Conservation (phyloP, 225 moss, liverwort and hornwort genomes). For the Polytrichum commune region DNA sequence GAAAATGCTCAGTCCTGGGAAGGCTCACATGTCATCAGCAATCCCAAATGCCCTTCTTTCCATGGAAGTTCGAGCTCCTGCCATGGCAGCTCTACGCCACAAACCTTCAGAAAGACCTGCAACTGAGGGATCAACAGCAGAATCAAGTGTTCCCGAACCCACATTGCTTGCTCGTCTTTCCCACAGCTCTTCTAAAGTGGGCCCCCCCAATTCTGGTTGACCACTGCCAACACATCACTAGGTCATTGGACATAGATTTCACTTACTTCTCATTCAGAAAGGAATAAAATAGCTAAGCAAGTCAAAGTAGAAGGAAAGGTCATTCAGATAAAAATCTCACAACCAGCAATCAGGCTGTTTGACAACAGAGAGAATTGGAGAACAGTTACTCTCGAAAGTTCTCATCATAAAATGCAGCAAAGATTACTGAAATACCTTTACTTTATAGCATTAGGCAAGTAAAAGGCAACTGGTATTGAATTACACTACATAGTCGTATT, state of each 20-base stretch:
- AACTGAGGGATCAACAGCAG: conserved; percentile 62
- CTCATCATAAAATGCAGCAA: too few relatives aligned
- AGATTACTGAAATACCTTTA: too few relatives aligned
- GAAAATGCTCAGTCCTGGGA: not conserved
- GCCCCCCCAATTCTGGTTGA: conserved; percentile 46
- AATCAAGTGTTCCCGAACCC: conserved; percentile 63
- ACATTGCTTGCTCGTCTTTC: conserved; percentile 57
- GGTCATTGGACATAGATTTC: not conserved
- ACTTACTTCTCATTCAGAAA: not conserved
- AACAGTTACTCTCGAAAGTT: too few relatives aligned
- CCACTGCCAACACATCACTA: conserved; percentile 48
- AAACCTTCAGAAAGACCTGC: conserved; percentile 70
- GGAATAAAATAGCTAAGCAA: not conserved
- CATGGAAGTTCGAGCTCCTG: conserved; percentile 70
- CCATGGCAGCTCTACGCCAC: conserved; percentile 81
- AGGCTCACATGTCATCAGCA: conserved; percentile 78
- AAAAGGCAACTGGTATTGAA: too few relatives aligned
- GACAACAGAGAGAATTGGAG: too few relatives aligned
- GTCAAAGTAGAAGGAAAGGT: too few relatives aligned
- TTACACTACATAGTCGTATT: too few relatives aligned
- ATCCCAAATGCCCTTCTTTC: conserved; percentile 75
- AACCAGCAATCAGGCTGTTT: too few relatives aligned
- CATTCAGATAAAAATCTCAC: too few relatives aligned
- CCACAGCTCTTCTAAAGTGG: conserved; percentile 58
- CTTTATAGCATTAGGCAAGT: too few relatives aligned